Evolutionary conservation across 768 basidiomycete genomes (phyloP).

Genomic region (Boletus huronensis): DNA sequence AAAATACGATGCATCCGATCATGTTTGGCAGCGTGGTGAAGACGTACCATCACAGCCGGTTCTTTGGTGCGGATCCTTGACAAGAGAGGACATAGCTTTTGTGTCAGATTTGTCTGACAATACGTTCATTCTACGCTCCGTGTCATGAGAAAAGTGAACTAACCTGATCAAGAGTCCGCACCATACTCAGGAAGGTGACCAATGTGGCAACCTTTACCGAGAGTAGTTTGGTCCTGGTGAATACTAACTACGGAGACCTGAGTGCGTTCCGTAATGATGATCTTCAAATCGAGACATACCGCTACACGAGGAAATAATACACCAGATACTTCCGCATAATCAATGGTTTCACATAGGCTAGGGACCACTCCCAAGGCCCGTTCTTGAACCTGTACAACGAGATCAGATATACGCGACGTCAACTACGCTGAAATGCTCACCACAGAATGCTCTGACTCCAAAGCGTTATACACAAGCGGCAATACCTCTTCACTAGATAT

Average conservation of each 20-base stretch:
- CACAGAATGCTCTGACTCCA: constrained; percentile 91
- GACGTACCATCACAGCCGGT: constrained; percentile 82
- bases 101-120: constrained; percentile 77
- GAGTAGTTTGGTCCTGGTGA: constrained; percentile 86
- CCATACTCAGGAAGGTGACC: constrained; percentile 79
- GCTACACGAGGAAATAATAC: constrained; percentile 90
- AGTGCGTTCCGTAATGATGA: constrained; percentile 2
- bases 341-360: constrained; percentile 85
- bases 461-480: constrained; percentile 90
- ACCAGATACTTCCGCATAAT: constrained; percentile 91
- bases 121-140: background rate
- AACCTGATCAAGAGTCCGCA: constrained; percentile 87
- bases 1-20: constrained; percentile 1
- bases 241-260: constrained; percentile 63
- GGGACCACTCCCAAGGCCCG: constrained; percentile 82
- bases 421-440: constrained; percentile 37
- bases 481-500: constrained; percentile 68
- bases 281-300: constrained; percentile 43
- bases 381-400: constrained; percentile 75
- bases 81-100: constrained; percentile 91
- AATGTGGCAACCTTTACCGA: constrained; percentile 90
- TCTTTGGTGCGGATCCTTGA: constrained; percentile 96
- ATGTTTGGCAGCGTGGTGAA: background rate
- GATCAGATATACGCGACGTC: background rate
- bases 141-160: constrained; percentile 7